Base-by-base conservation (phyloP, 306 rosid species). In the Geum urbanum region DNA sequence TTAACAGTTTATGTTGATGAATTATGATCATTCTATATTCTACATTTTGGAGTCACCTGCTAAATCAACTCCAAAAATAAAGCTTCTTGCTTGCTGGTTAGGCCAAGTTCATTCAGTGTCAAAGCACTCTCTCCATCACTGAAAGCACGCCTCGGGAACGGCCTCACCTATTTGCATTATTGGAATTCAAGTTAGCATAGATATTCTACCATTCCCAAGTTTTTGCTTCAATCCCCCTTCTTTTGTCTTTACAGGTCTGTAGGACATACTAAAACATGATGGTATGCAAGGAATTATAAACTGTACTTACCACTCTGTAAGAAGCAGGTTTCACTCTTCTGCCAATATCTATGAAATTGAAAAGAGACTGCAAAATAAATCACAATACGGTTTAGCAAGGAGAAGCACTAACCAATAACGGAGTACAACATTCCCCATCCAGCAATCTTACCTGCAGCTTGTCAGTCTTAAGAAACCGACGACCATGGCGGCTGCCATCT, bases 401-500 rank as follows among this genome's bases (percentile, higher is more conserved):
- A 54, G 45, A 32, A 52, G 52, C 20, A n/a, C 68, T 67, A 70
- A 37, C 22, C 71, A 72, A 67, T 11, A 45, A 45, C 1, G 50
- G 57, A 62, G 70, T 3, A 22, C 64, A 35, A 74, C 11, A 12
- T 22, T 27, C 24, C 53, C 43, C 54, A 40, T 48, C n/a, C 24
- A 74, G 47, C 10, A 20, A 68, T 67, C 15, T 72, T 43, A 92
- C 99, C 96, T 88, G 96, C 62, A 94, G 89, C 61, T 82, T 89
- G 79, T 94, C 84, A 22, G 97, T 83, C 81, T 81, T 91, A 75
- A 87, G 88, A 81, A 94, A 94, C 57, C 91, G 89, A 50, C 99
- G 99, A 27, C 97, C 99, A 0, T 79, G 97, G 66, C 91, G 95
- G 67, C 85, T 94, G 58, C 99, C 99, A 84, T 94, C 91, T 48